These are phyloP conservation scores for Cryphonectria radicalis DNA, from an alignment of 2,329 filamentous ascomycete genomes.

Conservation along the genomic window DNA sequence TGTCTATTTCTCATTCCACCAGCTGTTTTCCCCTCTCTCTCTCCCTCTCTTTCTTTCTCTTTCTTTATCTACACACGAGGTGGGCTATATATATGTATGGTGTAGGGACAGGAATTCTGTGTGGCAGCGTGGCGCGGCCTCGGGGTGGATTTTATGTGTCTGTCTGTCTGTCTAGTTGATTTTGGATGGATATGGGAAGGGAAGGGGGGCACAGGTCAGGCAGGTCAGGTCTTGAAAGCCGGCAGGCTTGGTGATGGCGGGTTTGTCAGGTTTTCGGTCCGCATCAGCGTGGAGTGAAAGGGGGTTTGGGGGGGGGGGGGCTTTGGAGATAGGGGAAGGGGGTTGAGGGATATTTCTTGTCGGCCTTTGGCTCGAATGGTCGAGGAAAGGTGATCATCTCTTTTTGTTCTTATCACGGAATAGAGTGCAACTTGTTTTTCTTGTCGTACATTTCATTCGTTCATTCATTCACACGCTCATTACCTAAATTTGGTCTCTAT, in stretches of 20 bases:
- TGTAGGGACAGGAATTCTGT: background rate
- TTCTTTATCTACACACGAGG: background rate
- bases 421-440: background rate
- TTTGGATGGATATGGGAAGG: conserved; percentile 5
- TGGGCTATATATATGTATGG: conserved; percentile 1
- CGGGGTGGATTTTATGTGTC: background rate
- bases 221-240: background rate
- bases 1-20: conserved; percentile 11
- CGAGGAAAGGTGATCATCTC: background rate
- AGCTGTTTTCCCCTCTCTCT: background rate
- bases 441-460: background rate
- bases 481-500: background rate
- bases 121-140: conserved; percentile 3
- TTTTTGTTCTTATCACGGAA: background rate
- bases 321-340: background rate
- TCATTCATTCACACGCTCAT: background rate
- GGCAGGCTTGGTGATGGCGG: conserved; percentile 5
- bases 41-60: background rate
- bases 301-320: background rate
- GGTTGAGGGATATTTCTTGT: background rate
- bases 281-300: conserved; percentile 14
- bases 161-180: conserved; percentile 6
- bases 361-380: background rate
- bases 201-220: background rate
- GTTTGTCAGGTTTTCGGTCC: conserved; percentile 6